Base-by-base conservation (phyloP, 2,329 filamentous ascomycete genomes). In the Didymella sp. region DNA sequence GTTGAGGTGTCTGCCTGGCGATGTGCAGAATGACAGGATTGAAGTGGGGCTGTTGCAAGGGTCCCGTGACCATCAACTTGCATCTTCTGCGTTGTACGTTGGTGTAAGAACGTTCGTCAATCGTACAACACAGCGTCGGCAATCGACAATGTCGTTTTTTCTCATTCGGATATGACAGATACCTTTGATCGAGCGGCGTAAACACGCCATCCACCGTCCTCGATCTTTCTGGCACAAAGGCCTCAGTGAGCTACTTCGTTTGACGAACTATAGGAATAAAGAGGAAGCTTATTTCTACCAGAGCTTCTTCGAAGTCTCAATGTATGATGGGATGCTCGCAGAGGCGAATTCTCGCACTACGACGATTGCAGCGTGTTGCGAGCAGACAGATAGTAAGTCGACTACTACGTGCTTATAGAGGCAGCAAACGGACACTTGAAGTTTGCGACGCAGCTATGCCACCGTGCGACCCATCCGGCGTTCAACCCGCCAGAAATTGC, bases 1-100 rank as follows among this genome's bases (percentile, higher is more conserved):
- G 35, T 38, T 13, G 35, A 27, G 5, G 13, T 51, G 50, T 21
- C 41, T 46, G 40, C 51, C 51, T 55, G n/a, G n/a, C n/a, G n/a
- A n/a, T n/a, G n/a, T n/a, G n/a, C n/a, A n/a, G n/a, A n/a, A n/a
- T n/a, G n/a, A n/a, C n/a, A n/a, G n/a, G n/a, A n/a, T n/a, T n/a
- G n/a, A n/a, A n/a, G n/a, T n/a, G n/a, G n/a, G n/a, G n/a, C n/a
- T n/a, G n/a, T n/a, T n/a, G n/a, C n/a, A n/a, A n/a, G n/a, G n/a
- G n/a, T n/a, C n/a, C n/a, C n/a, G n/a, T n/a, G n/a, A n/a, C n/a
- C n/a, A n/a, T n/a, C n/a, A n/a, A n/a, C n/a, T n/a, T n/a, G n/a
- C n/a, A n/a, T n/a, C n/a, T n/a, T n/a, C n/a, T n/a, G n/a, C n/a
- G n/a, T n/a, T n/a, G n/a, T n/a, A n/a, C n/a, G n/a, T n/a, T n/a